Conservation (phyloP, 2,329 filamentous ascomycete species). For the Trichoderma sp. region DNA sequence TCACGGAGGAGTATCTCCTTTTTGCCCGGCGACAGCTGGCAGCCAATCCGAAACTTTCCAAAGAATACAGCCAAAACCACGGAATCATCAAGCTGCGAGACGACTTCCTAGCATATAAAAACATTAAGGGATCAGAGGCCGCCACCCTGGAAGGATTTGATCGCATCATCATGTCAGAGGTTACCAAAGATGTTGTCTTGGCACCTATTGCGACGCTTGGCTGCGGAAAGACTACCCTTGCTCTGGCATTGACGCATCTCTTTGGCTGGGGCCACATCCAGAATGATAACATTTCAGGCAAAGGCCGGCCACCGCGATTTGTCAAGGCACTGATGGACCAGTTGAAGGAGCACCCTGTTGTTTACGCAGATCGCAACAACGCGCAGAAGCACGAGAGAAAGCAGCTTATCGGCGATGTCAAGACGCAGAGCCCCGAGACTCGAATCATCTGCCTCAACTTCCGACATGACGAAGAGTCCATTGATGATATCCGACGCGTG, state of each 20-base stretch:
- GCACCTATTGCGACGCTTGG: constrained; percentile 91
- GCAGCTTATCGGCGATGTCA: constrained; percentile 82
- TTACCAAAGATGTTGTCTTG: constrained; percentile 72
- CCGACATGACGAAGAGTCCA: constrained; percentile 75
- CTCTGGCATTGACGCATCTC: constrained; percentile 75
- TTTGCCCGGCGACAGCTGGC: constrained; percentile 77
- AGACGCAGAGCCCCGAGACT: constrained; percentile 60
- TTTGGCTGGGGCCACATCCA: constrained; percentile 93
- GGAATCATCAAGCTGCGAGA: constrained; percentile 91
- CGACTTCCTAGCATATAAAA: constrained; percentile 80
- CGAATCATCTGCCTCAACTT: constrained; percentile 86
- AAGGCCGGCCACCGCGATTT: constrained; percentile 76
- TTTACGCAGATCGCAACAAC: constrained; percentile 93
- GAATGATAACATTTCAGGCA: constrained; percentile 91
- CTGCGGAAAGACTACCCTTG: constrained; percentile 94
- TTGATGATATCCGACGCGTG: constrained; percentile 71
- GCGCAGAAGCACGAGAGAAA: constrained; percentile 83
- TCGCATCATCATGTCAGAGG: constrained; percentile 50
- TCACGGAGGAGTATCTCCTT: constrained; percentile 86
- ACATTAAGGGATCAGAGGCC: constrained; percentile 85
- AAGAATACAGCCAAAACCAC: constrained; percentile 81
- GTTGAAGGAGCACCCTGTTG: constrained; percentile 66
- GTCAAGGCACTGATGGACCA: constrained; percentile 67
- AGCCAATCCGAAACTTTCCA: constrained; percentile 65
- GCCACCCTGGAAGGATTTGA: constrained; percentile 69